Evolutionary conservation across 805 yeast species (phyloP).

Genomic region (Starmerella ratchasimensis): DNA sequence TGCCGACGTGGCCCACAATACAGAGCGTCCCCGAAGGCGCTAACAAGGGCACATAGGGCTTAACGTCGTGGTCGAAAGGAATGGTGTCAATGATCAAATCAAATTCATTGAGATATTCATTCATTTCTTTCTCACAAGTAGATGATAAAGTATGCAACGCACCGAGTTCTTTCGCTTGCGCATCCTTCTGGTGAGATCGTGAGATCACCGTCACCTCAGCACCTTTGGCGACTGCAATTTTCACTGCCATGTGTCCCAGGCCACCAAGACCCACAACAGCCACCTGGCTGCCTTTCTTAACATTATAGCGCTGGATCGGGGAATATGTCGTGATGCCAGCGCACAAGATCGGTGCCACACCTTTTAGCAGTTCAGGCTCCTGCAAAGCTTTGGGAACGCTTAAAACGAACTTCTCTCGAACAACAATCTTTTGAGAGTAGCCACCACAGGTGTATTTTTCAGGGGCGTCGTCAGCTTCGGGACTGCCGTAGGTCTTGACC

Average conservation of each 20-base stretch:
- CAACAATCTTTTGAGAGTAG: conserved; percentile 22
- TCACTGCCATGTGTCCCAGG: conserved; percentile 50
- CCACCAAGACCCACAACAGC: conserved; percentile 58
- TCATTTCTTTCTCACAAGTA: conserved; percentile 29
- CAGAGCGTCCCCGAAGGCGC: conserved; percentile 47
- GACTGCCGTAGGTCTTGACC: conserved; percentile 39
- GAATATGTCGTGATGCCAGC: conserved; percentile 65
- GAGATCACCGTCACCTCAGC: conserved; percentile 48
- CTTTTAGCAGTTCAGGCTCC: conserved; percentile 29
- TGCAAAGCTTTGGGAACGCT: conserved; percentile 45
- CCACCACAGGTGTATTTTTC: conserved; percentile 58
- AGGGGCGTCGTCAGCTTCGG: conserved; percentile 29
- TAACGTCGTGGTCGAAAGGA: conserved; percentile 36
- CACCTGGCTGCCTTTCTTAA: conserved; percentile 39
- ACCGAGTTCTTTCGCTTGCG: conserved; percentile 40
- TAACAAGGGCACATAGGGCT: conserved; percentile 36
- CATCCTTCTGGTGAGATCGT: conserved; percentile 37
- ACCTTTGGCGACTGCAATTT: conserved; percentile 48
- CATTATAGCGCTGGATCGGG: conserved; percentile 40
- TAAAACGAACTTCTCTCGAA: conserved; percentile 48
- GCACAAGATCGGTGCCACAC: conserved; percentile 62
- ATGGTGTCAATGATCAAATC: conserved; percentile 45
- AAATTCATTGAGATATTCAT: conserved; percentile 25
- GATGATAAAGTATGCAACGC: conserved; percentile 44
- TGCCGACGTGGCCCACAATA: conserved; percentile 51